Percentiles rank a stretch among this genome's conserved stretches.
phyloP scores from a whole-genome alignment of 2,329 filamentous ascomycete genomes.

The Neocucurbitaria cava region DNA sequence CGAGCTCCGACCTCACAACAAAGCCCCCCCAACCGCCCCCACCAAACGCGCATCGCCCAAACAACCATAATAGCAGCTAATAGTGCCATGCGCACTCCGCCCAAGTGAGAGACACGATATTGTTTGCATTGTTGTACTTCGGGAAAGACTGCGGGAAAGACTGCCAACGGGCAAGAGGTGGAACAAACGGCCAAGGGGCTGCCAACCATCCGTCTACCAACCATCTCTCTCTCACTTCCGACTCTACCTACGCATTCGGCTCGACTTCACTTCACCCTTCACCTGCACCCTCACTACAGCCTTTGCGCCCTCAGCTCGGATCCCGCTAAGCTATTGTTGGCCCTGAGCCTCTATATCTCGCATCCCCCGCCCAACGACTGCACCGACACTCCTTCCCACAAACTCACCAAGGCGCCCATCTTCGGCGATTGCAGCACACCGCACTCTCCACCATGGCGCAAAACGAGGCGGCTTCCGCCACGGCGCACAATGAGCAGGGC shows the following conservation, averaged over 20 bases:
- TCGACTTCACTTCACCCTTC: too few species aligned
- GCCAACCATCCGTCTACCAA: slow-evolving; percentile 6
- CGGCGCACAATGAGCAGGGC: slow-evolving; percentile 31
- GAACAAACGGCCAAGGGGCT: slow-evolving; percentile 19
- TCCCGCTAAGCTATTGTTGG: slow-evolving; percentile 8
- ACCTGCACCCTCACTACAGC: slow-evolving; percentile 20
- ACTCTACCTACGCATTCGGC: not conserved
- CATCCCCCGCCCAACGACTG: slow-evolving; percentile 2
- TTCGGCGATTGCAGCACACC: slow-evolving; percentile 10
- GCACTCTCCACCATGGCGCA: slow-evolving; percentile 27
- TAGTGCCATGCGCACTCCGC: slow-evolving; percentile 16
- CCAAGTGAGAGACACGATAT: slow-evolving; percentile 11
- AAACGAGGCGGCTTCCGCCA: slow-evolving; percentile 21
- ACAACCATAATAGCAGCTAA: not conserved
- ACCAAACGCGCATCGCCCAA: slow-evolving; percentile 15
- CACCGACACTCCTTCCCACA: not conserved
- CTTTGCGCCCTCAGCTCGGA: slow-evolving; percentile 9
- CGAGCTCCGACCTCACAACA: slow-evolving; percentile 22
- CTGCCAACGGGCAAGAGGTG: slow-evolving; percentile 16
- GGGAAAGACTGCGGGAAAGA: slow-evolving; percentile 11
- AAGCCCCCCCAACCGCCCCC: slow-evolving; percentile 14
- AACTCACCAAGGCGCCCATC: slow-evolving; percentile 3
- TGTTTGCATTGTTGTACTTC: slow-evolving; percentile 13
- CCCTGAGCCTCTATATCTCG: not conserved
- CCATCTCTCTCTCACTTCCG: slow-evolving; percentile 18